Evolutionary conservation across 176 grass and related monocot species (phyloP).

Genomic region (Poa pratensis): DNA sequence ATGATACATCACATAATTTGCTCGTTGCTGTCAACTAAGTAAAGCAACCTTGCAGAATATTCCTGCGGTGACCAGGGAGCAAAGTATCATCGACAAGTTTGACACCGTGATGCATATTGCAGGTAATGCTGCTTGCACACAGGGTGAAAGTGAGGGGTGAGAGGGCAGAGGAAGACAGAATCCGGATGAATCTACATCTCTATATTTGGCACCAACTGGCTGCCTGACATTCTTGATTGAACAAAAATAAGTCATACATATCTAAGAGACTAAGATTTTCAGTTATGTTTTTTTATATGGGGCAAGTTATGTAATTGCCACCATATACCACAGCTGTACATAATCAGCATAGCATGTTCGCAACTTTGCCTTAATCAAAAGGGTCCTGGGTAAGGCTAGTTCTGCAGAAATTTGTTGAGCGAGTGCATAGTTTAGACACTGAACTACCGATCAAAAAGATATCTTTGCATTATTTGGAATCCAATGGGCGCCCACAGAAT

Average conservation of each 20-base stretch:
- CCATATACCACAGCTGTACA: background rate
- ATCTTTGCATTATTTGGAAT: background rate
- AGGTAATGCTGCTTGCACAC: background rate
- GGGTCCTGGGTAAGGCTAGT: background rate
- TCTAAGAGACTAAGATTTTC: background rate
- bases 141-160: conserved; percentile 1
- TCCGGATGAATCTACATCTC: conserved; percentile 3
- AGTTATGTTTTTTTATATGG: background rate
- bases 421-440: background rate
- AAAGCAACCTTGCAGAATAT: conserved; percentile 38
- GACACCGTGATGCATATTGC: conserved; percentile 24
- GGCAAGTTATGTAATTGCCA: background rate
- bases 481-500: conserved; percentile 21
- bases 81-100: conserved; percentile 14
- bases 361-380: background rate
- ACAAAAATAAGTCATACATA: background rate
- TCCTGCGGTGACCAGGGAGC: conserved; percentile 23
- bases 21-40: background rate
- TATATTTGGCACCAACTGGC: background rate
- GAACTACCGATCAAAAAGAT: background rate
- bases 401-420: background rate
- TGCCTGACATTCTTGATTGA: background rate
- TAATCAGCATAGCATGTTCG: background rate
- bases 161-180: background rate
- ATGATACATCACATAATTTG: conserved; percentile 10